A percentile compares a stretch with the other conserved stretches of the same genome.
phyloP scores from a whole-genome alignment of 805 yeast species.

The Saccharomycopsis fodiens region DNA sequence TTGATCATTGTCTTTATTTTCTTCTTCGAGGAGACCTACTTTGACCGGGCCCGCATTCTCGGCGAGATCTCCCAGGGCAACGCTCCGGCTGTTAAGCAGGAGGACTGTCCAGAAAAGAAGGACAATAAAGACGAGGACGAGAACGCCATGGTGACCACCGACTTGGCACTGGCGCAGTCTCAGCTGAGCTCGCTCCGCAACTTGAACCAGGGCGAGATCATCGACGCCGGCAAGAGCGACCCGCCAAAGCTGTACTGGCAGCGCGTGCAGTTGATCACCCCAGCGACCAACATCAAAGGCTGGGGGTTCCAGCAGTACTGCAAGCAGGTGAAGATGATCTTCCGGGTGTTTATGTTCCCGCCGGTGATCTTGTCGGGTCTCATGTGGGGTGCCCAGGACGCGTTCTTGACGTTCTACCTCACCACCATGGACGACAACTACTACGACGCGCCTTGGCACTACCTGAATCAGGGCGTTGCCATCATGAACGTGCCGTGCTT shows the following conservation, averaged over 20 bases:
- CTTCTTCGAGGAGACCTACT: slow-evolving; percentile 64
- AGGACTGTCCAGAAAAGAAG: slow-evolving; percentile 14
- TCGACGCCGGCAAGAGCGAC: slow-evolving; percentile 33
- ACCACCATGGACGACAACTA: slow-evolving; percentile 66
- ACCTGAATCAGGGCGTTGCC: slow-evolving; percentile 59
- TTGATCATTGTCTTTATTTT: slow-evolving; percentile 46
- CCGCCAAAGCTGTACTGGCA: slow-evolving; percentile 37
- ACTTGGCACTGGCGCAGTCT: not conserved
- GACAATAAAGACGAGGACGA: slow-evolving; percentile 5
- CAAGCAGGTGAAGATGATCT: slow-evolving; percentile 39
- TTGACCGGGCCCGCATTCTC: slow-evolving; percentile 43
- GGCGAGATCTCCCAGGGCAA: slow-evolving; percentile 15
- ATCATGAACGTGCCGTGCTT: slow-evolving; percentile 68
- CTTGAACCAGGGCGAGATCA: slow-evolving; percentile 16
- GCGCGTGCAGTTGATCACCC: slow-evolving; percentile 42
- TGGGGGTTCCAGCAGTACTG: slow-evolving; percentile 60
- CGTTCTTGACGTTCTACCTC: slow-evolving; percentile 64
- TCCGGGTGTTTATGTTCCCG: slow-evolving; percentile 55
- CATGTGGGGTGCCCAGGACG: slow-evolving; percentile 77
- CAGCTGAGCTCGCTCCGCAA: not conserved
- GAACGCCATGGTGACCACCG: not conserved
- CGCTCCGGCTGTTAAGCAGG: slow-evolving; percentile 5
- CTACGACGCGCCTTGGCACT: slow-evolving; percentile 60
- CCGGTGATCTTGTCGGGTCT: slow-evolving; percentile 58
- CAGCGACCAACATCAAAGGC: slow-evolving; percentile 54